These are phyloP conservation scores for Berberis vulgaris DNA, from an alignment of 164 flowering plant species.

Conservation along the genomic window DNA sequence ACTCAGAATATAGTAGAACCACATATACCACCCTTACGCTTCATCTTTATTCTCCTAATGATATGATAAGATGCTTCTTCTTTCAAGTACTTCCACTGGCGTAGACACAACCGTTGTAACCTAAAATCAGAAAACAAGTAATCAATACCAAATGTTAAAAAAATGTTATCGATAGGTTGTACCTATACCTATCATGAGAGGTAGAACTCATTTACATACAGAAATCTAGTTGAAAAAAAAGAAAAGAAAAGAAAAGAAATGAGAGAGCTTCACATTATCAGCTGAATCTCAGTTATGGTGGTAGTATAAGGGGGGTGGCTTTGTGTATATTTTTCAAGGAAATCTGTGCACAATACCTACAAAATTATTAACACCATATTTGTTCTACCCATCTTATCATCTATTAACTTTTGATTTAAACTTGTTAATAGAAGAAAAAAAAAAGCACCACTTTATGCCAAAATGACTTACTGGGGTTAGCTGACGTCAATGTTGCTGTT, in stretches of 20 bases:
- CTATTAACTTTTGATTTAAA: neutral
- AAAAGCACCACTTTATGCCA: neutral
- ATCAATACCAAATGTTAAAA: neutral
- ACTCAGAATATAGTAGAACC: neutral
- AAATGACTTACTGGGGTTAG: conserved; percentile 60
- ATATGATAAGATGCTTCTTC: neutral
- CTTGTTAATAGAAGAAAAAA: neutral
- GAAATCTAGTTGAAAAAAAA: neutral
- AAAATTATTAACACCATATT: neutral
- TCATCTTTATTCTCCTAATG: neutral
- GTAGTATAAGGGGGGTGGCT: too few relatives aligned
- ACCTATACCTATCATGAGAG: neutral
- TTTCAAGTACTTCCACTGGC: conserved; percentile 25
- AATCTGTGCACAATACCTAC: neutral
- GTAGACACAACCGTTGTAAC: conserved; percentile 33
- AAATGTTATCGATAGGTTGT: neutral
- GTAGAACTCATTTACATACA: neutral
- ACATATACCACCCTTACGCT: neutral
- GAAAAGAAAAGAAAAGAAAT: too few relatives aligned
- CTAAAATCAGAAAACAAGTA: conserved; percentile 10
- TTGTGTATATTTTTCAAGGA: too few relatives aligned
- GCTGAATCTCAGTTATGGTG: too few relatives aligned
- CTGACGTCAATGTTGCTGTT: conserved; percentile 52
- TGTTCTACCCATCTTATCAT: neutral
- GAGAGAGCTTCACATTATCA: too few relatives aligned